Base-by-base conservation (phyloP, 2,329 filamentous ascomycete species). In the Fonsecaea pugnacius region DNA sequence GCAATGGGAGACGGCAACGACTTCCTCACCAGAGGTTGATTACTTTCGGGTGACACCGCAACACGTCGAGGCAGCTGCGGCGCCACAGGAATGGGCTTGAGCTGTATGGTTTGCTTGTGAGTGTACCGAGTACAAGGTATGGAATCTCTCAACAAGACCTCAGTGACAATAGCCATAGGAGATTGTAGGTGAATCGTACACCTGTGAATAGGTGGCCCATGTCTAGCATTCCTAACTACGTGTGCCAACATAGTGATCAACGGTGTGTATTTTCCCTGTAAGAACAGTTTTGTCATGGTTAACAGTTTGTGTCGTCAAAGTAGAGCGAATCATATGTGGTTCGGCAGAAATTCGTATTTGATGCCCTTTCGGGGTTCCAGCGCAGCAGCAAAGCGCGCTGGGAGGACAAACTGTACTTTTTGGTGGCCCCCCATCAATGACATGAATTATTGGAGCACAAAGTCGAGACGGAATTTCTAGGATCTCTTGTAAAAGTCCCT, bases 361-460 rank as follows among this genome's bases (percentile, higher is more conserved):
- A 18, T 43, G 16, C 38, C 38, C 38, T 43, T 43, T 43, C 18
- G 38, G 38, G 38, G 38, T 43, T 36, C 33, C 51, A 53, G 33
- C 16, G 27, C 24, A 46, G 18, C 43, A 40, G 30, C 36, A 32
- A 33, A 38, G 18, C 30, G 53, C 43, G 21, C 40, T 27, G 46
- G 38, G 60, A 65, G 63, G 65, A 65, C 65, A 67, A 24, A 8
- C 51, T 67, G 65, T 65, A 65, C 63, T 58, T 63, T 63, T 67
- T 43, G 27, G 33, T 14, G 9, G 9, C 16, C 30, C 10, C 16
- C 51, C 9, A 14, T 30, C 40, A 40, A 56, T 33, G 58, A 32
- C 56, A 50, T 33, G n/a, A 27, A 40, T 51, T 50, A 43, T 38
- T 16, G 43, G 32, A n/a, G 30, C 16, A 1, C 38, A 58, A 12